These are phyloP conservation scores for Zoysia matrella DNA, from an alignment of 202 grass and related monocot genomes.

Conservation along the genomic window DNA sequence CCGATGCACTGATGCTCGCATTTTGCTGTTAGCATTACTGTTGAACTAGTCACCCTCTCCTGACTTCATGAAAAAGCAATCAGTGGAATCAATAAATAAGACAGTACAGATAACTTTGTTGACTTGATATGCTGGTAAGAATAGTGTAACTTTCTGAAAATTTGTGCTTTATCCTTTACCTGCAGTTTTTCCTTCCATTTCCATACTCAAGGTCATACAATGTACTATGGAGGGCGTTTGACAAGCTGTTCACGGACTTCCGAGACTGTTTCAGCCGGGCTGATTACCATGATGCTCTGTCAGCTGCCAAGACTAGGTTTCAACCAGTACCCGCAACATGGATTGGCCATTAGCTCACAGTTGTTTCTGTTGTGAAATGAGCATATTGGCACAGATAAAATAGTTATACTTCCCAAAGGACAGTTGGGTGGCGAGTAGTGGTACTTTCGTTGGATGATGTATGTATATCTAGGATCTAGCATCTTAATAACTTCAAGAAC, in stretches of 20 bases:
- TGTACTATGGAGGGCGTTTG: slow-evolving; percentile 89
- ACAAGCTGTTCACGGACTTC: slow-evolving; percentile 97
- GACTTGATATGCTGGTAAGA: neutral
- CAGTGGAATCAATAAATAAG: neutral
- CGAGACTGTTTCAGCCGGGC: slow-evolving; percentile 70
- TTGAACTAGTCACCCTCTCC: neutral
- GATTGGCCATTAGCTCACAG: slow-evolving; percentile 65
- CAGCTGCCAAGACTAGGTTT: slow-evolving; percentile 82
- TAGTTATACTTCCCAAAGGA: slow-evolving; percentile 2
- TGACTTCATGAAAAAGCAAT: neutral
- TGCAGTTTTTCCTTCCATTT: slow-evolving; percentile 96
- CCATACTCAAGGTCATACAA: slow-evolving; percentile 89
- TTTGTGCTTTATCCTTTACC: neutral
- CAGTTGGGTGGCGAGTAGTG: neutral
- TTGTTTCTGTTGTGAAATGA: slow-evolving; percentile 28
- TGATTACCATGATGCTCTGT: slow-evolving; percentile 76
- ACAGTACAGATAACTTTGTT: neutral
- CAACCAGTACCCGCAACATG: slow-evolving; percentile 78
- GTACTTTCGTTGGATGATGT: neutral
- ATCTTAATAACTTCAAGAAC: slow-evolving; percentile 19
- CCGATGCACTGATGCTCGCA: neutral
- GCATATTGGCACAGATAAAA: neutral
- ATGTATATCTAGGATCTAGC: slow-evolving; percentile 8
- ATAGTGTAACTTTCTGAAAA: slow-evolving; percentile 11
- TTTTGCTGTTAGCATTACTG: neutral